A percentile compares a stretch with the other conserved stretches of the same genome.
Evolutionary conservation across 2,329 filamentous ascomycete genomes (phyloP).

Genomic region (Pseudocercospora musae): DNA sequence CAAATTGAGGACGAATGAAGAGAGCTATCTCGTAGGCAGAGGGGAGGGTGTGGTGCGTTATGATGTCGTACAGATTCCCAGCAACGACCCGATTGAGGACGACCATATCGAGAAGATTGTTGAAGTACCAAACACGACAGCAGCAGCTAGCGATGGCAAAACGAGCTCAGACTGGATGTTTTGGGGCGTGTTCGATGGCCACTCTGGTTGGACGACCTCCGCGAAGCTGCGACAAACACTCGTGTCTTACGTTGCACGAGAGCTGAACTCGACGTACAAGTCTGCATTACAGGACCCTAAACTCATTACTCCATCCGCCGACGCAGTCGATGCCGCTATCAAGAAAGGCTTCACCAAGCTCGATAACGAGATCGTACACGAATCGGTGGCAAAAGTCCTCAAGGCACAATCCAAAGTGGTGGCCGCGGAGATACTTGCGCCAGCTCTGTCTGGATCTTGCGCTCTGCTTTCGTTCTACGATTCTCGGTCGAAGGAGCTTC

Average conservation of each 20-base stretch:
- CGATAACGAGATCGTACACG: slow-evolving; percentile 91
- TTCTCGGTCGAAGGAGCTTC: slow-evolving; percentile 75
- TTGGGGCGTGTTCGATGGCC: slow-evolving; percentile 98
- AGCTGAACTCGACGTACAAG: slow-evolving; percentile 90
- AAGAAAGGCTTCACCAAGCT: slow-evolving; percentile 85
- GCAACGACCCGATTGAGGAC: slow-evolving; percentile 97
- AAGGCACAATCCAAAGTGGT: slow-evolving; percentile 86
- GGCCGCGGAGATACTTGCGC: slow-evolving; percentile 86
- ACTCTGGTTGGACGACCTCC: slow-evolving; percentile 97
- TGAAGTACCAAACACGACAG: slow-evolving; percentile 67
- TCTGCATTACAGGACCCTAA: slow-evolving; percentile 59
- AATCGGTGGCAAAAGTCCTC: slow-evolving; percentile 86
- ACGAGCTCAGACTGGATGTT: slow-evolving; percentile 93
- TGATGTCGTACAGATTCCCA: slow-evolving; percentile 89
- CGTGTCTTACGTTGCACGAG: slow-evolving; percentile 87
- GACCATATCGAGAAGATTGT: slow-evolving; percentile 98
- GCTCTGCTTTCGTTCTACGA: slow-evolving; percentile 97
- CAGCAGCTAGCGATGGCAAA: slow-evolving; percentile 53
- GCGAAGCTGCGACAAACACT: slow-evolving; percentile 90
- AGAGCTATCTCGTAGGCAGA: slow-evolving; percentile 85
- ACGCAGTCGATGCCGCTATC: slow-evolving; percentile 84
- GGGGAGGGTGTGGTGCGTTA: slow-evolving; percentile 92
- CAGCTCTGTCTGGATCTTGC: slow-evolving; percentile 94
- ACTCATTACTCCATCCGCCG: slow-evolving; percentile 65
- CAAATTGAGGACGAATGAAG: slow-evolving; percentile 82